A percentile compares a stretch with the other conserved stretches of the same genome.
phyloP scores from a whole-genome alignment of 345 rosid genomes.

The Mallotus nudiflorus region DNA sequence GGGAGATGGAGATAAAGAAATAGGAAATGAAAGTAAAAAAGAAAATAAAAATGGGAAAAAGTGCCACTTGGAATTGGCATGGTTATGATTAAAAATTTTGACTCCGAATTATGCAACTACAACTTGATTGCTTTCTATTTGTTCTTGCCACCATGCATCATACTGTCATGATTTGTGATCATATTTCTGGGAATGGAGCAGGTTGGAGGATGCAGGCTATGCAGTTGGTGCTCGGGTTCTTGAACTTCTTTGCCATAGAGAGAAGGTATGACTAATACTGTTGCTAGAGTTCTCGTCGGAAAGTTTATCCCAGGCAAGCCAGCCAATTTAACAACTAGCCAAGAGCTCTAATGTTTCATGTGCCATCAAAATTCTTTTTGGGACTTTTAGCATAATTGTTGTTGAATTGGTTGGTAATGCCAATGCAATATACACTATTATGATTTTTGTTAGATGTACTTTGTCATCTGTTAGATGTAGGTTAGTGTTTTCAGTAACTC shows the following conservation, averaged over 20 bases:
- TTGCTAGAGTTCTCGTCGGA: background rate
- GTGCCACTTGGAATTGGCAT: background rate
- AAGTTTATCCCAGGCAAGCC: too few species aligned
- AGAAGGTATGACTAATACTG: constrained; percentile 62
- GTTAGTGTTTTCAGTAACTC: background rate
- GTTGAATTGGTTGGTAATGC: background rate
- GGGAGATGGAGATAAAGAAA: background rate
- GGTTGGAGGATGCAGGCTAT: constrained; percentile 97
- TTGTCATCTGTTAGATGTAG: background rate
- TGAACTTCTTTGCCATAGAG: constrained; percentile 89
- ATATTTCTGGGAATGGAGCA: constrained; percentile 27
- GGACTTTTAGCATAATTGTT: background rate
- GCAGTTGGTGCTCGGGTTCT: constrained; percentile 88
- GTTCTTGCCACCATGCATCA: background rate
- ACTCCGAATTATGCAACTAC: background rate
- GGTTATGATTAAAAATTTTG: constrained; percentile 8
- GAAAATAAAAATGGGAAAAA: background rate
- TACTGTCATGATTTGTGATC: background rate
- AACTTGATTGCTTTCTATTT: background rate
- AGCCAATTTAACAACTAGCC: background rate
- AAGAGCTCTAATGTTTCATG: too few species aligned
- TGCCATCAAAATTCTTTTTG: too few species aligned
- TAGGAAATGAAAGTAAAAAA: background rate
- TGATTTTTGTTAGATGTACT: background rate
- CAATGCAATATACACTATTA: background rate